phyloP scores from a whole-genome alignment of 2,329 filamentous ascomycete species.

The Pseudogymnoascus sp. region DNA sequence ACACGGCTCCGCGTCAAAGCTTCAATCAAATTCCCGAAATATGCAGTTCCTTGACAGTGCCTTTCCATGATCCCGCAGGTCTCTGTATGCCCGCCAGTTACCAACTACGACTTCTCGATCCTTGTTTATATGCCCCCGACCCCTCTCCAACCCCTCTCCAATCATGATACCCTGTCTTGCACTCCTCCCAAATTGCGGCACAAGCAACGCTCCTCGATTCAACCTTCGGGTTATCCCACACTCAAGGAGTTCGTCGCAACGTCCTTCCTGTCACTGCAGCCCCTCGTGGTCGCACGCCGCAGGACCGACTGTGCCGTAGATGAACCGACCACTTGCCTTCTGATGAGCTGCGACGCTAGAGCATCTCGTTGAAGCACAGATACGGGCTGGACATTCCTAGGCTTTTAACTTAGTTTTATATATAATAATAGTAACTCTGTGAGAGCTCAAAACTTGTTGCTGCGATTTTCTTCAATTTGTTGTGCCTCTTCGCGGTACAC shows the following conservation, averaged over 20 bases:
- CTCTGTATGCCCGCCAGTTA: background rate
- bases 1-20: background rate
- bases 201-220: slow-evolving; percentile 29
- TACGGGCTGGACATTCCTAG: slow-evolving; percentile 52
- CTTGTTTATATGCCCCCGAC: slow-evolving; percentile 6
- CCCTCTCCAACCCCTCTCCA: background rate
- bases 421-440: no score
- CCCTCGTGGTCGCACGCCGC: background rate
- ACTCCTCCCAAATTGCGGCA: slow-evolving; percentile 18
- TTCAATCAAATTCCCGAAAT: background rate
- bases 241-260: slow-evolving; percentile 28
- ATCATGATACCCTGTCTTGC: background rate
- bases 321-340: slow-evolving; percentile 37
- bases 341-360: slow-evolving; percentile 59
- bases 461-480: no score
- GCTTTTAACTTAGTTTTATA: no score
- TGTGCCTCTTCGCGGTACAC: no score
- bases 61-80: background rate
- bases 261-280: slow-evolving; percentile 20
- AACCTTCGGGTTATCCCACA: slow-evolving; percentile 26
- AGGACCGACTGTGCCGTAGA: slow-evolving; percentile 30
- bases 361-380: slow-evolving; percentile 57
- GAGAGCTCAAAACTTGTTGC: no score
- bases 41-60: background rate
- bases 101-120: background rate